Evolutionary conservation across 2,329 filamentous ascomycete species (phyloP), one percentile per base, ranked within the genome.

Genomic region (Geosmithia flava): DNA sequence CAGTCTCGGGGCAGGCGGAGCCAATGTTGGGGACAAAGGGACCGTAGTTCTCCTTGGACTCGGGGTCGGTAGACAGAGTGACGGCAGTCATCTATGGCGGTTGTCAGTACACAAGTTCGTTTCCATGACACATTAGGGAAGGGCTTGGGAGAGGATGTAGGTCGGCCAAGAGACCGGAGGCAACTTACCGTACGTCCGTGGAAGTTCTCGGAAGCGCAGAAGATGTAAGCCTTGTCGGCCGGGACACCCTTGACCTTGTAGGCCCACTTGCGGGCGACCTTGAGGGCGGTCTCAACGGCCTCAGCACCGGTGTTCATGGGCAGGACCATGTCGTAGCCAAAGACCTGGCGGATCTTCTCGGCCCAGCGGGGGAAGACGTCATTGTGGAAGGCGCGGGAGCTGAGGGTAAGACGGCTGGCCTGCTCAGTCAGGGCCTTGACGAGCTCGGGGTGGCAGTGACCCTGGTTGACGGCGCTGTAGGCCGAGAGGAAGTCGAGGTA

Each of bases 281-380:
- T 97, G 69, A 97, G 82, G 13, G 85, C 90, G 0, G 91, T 96
- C 75, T 97, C 91, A 37, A 95, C 89, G 8, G 91, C 91, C 69
- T 97, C 91, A 20, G 91, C 91, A 50, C 91, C 91, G 2, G 91
- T 97, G 73, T 96, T 96, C 90, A 97, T 96, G 54, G 91, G 91
- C 65, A 97, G 69, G 33, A 95, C 88, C 91, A 96, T 96, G 67
- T 97, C 91, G 64, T 94, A 97, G 52, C 88, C 89, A 64, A 96
- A 95, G 62, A 87, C 83, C 55, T 80, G 69, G 56, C 87, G 90
- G 53, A 95, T 83, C 69, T 93, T 95, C 68, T 95, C 84, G 7
- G 91, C 91, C 75, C 95, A 97, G 54, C 85, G 82, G 50, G 91
- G 91, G 70, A 97, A 97, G 53, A 97, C 93, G 71, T 97, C 91